phyloP scores from a whole-genome alignment of 1,139 yeast genomes.

The Yamadazyma buinensis region DNA sequence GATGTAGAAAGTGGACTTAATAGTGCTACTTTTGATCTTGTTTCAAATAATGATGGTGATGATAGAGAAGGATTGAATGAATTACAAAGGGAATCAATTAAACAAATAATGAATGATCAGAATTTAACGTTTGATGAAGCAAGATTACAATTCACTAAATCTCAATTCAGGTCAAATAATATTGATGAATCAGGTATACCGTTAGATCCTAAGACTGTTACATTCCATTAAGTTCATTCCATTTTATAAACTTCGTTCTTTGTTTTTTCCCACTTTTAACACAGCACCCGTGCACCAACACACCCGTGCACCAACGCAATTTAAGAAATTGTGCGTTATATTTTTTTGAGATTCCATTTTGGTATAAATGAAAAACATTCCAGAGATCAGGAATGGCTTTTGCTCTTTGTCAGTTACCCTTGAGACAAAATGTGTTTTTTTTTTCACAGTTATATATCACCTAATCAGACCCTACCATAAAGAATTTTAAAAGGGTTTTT shows the following conservation, averaged over 20 bases:
- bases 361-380: too few species aligned
- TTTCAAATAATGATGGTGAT: constrained; percentile 47
- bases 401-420: too few species aligned
- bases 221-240: constrained; percentile 24
- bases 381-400: too few species aligned
- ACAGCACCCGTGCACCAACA: neutral
- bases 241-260: too few species aligned
- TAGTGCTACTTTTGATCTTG: constrained; percentile 57
- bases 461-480: too few species aligned
- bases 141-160: constrained; percentile 48
- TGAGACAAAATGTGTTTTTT: too few species aligned
- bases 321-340: too few species aligned
- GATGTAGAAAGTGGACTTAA: constrained; percentile 67
- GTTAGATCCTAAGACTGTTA: constrained; percentile 36
- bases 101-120: constrained; percentile 48
- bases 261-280: too few species aligned
- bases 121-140: constrained; percentile 67
- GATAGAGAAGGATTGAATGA: constrained; percentile 59
- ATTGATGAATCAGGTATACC: constrained; percentile 47
- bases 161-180: constrained; percentile 46
- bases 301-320: too few species aligned
- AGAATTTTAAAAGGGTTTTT: too few species aligned
- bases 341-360: too few species aligned
- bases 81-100: constrained; percentile 48
- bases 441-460: too few species aligned